Evolutionary conservation across 768 basidiomycete species (phyloP).

Genomic region (Suillus cothurnatus): DNA sequence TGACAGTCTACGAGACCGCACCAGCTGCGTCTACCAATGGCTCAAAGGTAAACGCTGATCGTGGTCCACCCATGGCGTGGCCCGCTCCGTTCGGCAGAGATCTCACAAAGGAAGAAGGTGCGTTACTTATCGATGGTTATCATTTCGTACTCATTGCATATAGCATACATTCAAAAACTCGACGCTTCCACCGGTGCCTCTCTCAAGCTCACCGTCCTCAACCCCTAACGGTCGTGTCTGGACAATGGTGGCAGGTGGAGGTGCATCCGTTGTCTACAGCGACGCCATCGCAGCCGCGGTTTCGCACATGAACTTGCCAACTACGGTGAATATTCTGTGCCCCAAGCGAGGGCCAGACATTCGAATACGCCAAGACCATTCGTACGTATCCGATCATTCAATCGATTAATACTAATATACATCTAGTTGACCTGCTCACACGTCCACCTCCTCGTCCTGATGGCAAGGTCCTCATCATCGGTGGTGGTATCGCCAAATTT

Average conservation of each 20-base stretch:
- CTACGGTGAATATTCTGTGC: constrained; percentile 99
- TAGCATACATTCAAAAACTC: constrained; percentile 96
- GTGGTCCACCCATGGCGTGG: constrained; percentile 97
- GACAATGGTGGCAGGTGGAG: constrained; percentile 99
- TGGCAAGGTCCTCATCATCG: constrained; percentile 99
- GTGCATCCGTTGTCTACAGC: constrained; percentile 69
- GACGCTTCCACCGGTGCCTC: constrained; percentile 97
- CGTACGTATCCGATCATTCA: constrained; percentile 46
- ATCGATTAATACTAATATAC: constrained; percentile 9
- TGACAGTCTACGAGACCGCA: constrained; percentile 67
- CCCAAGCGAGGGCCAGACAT: constrained; percentile 96
- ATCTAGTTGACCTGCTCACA: constrained; percentile 86
- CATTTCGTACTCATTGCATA: neutral
- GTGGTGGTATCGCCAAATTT: constrained; percentile 99
- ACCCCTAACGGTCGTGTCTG: constrained; percentile 93
- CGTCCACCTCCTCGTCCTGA: constrained; percentile 80
- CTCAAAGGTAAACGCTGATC: constrained; percentile 74
- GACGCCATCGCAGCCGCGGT: constrained; percentile 90
- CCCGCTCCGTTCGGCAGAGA: constrained; percentile 96
- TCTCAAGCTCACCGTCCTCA: constrained; percentile 96
- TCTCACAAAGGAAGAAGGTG: constrained; percentile 90
- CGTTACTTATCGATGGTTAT: neutral
- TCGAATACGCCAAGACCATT: constrained; percentile 91
- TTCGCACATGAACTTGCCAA: constrained; percentile 98
- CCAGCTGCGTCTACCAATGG: constrained; percentile 40